phyloP scores from a whole-genome alignment of 129 eudicot species.

The Kitagawia praeruptora region DNA sequence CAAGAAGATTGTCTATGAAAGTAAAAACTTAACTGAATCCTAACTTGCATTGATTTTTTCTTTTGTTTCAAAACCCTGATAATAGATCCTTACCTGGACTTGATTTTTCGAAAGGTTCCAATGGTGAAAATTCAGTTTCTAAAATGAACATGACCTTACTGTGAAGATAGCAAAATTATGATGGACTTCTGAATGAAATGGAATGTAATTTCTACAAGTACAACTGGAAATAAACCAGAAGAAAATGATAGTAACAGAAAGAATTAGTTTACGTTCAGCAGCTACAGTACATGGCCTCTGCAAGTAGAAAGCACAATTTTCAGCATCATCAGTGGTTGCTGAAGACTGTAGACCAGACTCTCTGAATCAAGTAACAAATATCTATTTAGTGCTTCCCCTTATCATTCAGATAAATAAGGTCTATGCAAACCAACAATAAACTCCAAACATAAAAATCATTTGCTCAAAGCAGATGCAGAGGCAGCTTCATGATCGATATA shows the following conservation, averaged over 20 bases:
- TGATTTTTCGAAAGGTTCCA: background rate
- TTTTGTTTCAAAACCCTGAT: too few relatives aligned
- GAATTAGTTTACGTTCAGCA: constrained; percentile 67
- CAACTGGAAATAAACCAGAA: background rate
- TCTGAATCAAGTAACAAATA: constrained; percentile 30
- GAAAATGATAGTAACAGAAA: background rate
- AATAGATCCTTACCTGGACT: background rate
- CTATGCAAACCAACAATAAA: too few relatives aligned
- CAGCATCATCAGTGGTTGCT: constrained; percentile 60
- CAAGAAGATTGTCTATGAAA: too few relatives aligned
- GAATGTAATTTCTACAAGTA: background rate
- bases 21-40: too few relatives aligned
- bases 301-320: constrained; percentile 82
- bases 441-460: too few relatives aligned
- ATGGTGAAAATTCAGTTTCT: background rate
- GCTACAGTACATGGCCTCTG: constrained; percentile 90
- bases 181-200: background rate
- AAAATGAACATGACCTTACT: background rate
- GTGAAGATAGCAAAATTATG: background rate
- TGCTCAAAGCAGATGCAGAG: too few relatives aligned
- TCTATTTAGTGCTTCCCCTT: background rate
- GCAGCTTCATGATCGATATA: too few relatives aligned
- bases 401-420: background rate
- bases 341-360: constrained; percentile 74
- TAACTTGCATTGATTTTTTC: too few relatives aligned